A percentile compares a stretch with the other conserved stretches of the same genome.
phyloP scores from a whole-genome alignment of 2,329 filamentous ascomycete genomes.

The Plectosphaerella plurivora region DNA sequence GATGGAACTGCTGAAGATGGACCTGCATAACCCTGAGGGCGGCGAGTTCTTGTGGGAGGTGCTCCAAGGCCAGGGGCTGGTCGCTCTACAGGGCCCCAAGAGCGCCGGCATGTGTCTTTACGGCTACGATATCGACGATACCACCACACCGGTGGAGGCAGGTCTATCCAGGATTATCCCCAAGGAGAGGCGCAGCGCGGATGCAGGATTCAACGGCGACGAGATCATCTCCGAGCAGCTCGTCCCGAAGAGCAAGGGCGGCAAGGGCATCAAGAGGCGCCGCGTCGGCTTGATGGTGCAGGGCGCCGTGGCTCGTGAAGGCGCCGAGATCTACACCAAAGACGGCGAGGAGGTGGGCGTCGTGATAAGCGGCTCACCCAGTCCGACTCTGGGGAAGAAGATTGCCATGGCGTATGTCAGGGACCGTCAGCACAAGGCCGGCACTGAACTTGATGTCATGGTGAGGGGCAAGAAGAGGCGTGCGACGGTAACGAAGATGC shows the following conservation, averaged over 20 bases:
- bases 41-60: constrained; percentile 64
- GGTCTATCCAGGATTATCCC: constrained; percentile 74
- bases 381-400: constrained; percentile 80
- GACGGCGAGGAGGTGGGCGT: constrained; percentile 66
- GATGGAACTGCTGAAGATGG: too few relatives aligned
- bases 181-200: constrained; percentile 59
- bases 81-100: constrained; percentile 86
- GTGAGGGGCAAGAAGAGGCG: constrained; percentile 73
- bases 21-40: constrained; percentile 50
- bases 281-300: constrained; percentile 79
- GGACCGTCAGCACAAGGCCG: constrained; percentile 76
- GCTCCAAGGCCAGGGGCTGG: constrained; percentile 67
- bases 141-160: constrained; percentile 55
- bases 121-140: constrained; percentile 91
- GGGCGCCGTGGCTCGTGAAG: constrained; percentile 86
- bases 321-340: constrained; percentile 68
- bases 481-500: constrained; percentile 81
- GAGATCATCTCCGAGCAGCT: constrained; percentile 75
- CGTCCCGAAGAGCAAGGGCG: constrained; percentile 67
- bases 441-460: constrained; percentile 73
- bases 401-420: constrained; percentile 94
- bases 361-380: constrained; percentile 87
- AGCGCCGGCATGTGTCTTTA: constrained; percentile 94
- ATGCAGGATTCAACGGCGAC: constrained; percentile 79
- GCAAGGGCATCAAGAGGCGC: constrained; percentile 63